Evolutionary conservation across 1,284 basidiomycete genomes (phyloP), one percentile per base, ranked within the genome.

Genomic region (Apiotrichum montevideense): DNA sequence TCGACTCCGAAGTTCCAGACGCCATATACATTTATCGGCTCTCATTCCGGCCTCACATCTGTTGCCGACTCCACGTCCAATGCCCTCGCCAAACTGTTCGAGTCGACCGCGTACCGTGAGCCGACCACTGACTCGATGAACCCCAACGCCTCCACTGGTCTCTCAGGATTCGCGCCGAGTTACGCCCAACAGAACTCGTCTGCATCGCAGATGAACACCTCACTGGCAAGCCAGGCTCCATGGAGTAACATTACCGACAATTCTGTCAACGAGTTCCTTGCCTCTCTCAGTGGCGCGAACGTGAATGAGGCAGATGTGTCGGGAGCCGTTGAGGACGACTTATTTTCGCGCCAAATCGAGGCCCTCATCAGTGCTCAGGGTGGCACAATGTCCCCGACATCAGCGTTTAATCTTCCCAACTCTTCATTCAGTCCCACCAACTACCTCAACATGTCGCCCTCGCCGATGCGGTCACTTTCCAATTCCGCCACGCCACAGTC

Each of bases 401-500:
- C 62, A 21, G 42, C 64, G 14, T 68, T 67, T 58, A 59, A 59
- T 52, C 40, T 66, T 7, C 48, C 41, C 15, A 53, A 41, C 39
- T 49, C 46, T 13, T 59, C 57, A 10, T 73, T 76, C 58, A 71
- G 68, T 46, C 73, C 74, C 7, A 68, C 65, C 15, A 72, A 69
- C 46, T 75, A 74, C 58, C 69, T 76, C 61, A 74, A 73, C 65
- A 72, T 73, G 62, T 73, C 71, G 3, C 74, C 74, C 1, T 71
- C 73, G 33, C 71, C 74, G 2, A 52, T 68, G 43, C 62, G 56
- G 45, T 59, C 64, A 1, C 34, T 60, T 14, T 65, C 67, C 49
- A 65, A 66, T 54, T 64, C 59, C 39, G 56, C 63, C 52, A 65
- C 65, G 3, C 64, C 66, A 2, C 62, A 56, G 46, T 67, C 65